phyloP scores from a whole-genome alignment of 345 rosid species.

The Eucalyptus lansdowneana region DNA sequence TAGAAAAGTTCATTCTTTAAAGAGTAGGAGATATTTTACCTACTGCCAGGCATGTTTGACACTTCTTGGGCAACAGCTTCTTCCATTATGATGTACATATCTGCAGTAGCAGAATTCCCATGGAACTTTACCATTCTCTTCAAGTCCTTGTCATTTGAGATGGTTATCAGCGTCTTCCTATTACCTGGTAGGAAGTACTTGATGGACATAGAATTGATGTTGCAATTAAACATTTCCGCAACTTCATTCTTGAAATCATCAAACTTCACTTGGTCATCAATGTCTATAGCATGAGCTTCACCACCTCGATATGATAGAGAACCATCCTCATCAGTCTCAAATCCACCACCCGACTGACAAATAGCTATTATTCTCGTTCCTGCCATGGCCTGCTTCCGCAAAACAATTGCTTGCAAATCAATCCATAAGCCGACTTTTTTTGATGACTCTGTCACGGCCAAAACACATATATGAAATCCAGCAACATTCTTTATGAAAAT shows the following conservation, averaged over 20 bases:
- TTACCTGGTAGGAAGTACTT: conserved; percentile 88
- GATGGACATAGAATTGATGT: conserved; percentile 26
- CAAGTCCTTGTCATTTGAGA: conserved; percentile 62
- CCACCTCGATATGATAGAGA: conserved; percentile 43
- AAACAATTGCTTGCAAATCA: not conserved
- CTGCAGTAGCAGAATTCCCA: conserved; percentile 33
- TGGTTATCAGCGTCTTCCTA: conserved; percentile 66
- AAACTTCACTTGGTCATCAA: conserved; percentile 36
- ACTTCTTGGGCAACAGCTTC: conserved; percentile 41
- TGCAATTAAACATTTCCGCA: conserved; percentile 52
- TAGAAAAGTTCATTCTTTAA: not conserved
- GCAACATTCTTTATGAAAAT: not conserved
- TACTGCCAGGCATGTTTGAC: conserved; percentile 78
- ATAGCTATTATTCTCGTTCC: conserved; percentile 52
- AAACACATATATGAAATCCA: not conserved
- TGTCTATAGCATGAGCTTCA: conserved; percentile 57
- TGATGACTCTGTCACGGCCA: not conserved
- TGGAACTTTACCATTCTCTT: conserved; percentile 59
- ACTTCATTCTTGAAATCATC: conserved; percentile 51
- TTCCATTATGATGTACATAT: conserved; percentile 54
- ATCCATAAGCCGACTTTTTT: not conserved
- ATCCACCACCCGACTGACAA: conserved; percentile 61
- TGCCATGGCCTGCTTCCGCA: conserved; percentile 38
- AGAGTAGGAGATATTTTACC: conserved; percentile 27
- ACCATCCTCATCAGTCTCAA: conserved; percentile 33